Evolutionary conservation across 106 monocot genomes (phyloP).

Genomic region (Dioscorea dumetorum): DNA sequence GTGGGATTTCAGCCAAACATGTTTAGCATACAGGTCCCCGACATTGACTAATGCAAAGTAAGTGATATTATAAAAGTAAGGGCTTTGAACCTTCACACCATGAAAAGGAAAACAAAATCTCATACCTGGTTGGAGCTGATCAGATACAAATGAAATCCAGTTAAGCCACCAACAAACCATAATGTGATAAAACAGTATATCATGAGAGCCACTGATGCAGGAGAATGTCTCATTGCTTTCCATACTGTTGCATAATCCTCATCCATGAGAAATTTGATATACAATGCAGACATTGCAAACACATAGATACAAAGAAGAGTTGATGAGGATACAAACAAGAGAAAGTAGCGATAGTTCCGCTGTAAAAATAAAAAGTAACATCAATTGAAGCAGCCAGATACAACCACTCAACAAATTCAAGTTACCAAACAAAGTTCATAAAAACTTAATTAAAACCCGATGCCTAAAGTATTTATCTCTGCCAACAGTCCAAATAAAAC

Average conservation of each 20-base stretch:
- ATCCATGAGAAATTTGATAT: slow-evolving; percentile 93
- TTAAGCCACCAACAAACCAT: slow-evolving; percentile 98
- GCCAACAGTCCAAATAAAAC: no score
- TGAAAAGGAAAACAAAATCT: not conserved
- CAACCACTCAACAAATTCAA: no score
- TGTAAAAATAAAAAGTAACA: slow-evolving; percentile 9
- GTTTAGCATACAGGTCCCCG: no score
- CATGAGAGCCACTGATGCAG: slow-evolving; percentile 75
- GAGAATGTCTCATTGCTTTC: slow-evolving; percentile 84
- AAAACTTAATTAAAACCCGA: no score
- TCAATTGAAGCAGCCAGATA: no score
- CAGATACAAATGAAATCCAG: slow-evolving; percentile 92
- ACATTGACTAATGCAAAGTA: no score
- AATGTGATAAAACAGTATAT: slow-evolving; percentile 67
- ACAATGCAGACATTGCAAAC: slow-evolving; percentile 76
- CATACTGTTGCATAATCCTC: slow-evolving; percentile 81
- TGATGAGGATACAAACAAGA: slow-evolving; percentile 80
- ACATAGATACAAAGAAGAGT: slow-evolving; percentile 87
- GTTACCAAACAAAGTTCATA: no score
- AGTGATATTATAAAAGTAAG: no score
- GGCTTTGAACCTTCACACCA: no score
- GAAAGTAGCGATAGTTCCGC: slow-evolving; percentile 93
- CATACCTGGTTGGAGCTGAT: slow-evolving; percentile 89
- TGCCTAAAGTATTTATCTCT: no score
- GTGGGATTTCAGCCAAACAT: no score